phyloP scores from a whole-genome alignment of 139 green algal species.

The Micractinium sp. region DNA sequence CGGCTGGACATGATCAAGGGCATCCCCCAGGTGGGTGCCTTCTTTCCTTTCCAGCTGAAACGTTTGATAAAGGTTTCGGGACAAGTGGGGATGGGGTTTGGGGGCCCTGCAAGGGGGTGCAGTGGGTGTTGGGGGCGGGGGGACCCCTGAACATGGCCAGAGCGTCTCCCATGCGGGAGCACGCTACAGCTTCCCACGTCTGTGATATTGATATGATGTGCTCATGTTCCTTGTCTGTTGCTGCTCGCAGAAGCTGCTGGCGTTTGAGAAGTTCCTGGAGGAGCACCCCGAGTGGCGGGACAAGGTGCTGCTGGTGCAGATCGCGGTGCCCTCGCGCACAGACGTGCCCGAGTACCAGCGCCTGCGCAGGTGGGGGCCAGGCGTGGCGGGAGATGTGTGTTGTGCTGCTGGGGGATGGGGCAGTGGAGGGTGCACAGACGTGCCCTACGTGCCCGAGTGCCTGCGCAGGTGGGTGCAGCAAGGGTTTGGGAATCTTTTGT shows the following conservation, averaged over 20 bases:
- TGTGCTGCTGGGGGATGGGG: background rate
- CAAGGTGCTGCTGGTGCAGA: conserved; percentile 97
- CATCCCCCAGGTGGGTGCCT: conserved; percentile 75
- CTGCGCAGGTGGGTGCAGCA: too few relatives aligned
- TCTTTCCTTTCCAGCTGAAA: too few relatives aligned
- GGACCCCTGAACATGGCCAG: too few relatives aligned
- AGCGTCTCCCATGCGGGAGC: too few relatives aligned
- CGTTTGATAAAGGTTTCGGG: too few relatives aligned
- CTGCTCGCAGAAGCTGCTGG: conserved; percentile 61
- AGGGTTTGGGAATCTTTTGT: too few relatives aligned
- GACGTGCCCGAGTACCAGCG: conserved; percentile 98
- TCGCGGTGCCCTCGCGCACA: conserved; percentile 94
- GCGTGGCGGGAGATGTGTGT: background rate
- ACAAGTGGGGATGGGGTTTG: too few relatives aligned
- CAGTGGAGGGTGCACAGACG: background rate
- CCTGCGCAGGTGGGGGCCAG: conserved; percentile 60
- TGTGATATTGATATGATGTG: too few relatives aligned
- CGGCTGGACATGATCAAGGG: conserved; percentile 99
- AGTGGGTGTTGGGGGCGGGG: too few relatives aligned
- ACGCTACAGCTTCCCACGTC: background rate
- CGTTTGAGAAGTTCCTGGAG: conserved; percentile 99
- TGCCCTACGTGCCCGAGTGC: too few relatives aligned
- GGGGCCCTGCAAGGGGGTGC: too few relatives aligned
- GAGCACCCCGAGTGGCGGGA: conserved; percentile 96
- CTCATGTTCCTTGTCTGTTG: background rate